Evolutionary conservation across 177 flowering plant genomes (phyloP).

Genomic region (Vitis hybrid): DNA sequence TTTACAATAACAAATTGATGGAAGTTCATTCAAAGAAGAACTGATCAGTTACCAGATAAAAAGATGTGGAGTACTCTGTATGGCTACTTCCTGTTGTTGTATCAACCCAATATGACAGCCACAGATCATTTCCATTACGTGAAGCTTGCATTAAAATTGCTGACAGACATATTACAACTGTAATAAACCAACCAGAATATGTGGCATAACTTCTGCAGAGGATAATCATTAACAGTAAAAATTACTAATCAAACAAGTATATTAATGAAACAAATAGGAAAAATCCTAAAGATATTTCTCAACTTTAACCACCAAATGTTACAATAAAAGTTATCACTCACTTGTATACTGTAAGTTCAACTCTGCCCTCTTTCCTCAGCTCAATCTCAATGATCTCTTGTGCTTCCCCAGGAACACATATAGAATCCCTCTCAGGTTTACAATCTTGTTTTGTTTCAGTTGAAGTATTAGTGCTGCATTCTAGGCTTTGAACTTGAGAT

Average conservation of each 20-base stretch:
- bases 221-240: constrained; percentile 6
- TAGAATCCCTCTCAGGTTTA: constrained; percentile 20
- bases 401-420: constrained; percentile 29
- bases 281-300: background rate
- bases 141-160: constrained; percentile 96
- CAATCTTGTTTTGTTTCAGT: constrained; percentile 15
- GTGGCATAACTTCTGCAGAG: constrained; percentile 74
- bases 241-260: background rate
- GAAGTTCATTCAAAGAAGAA: background rate
- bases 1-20: no score
- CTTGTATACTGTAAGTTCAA: constrained; percentile 73
- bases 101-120: constrained; percentile 98
- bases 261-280: background rate
- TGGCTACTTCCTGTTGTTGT: constrained; percentile 35
- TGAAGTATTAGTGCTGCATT: constrained; percentile 13
- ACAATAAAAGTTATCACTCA: constrained; percentile 31
- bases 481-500: constrained; percentile 21
- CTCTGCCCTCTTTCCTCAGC: constrained; percentile 75
- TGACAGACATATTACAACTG: constrained; percentile 58
- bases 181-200: constrained; percentile 71
- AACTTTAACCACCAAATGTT: background rate
- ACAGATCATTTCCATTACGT: constrained; percentile 95
- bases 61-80: constrained; percentile 46
- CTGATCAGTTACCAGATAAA: constrained; percentile 68
- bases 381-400: constrained; percentile 54